phyloP scores from a whole-genome alignment of 345 rosid genomes.

The Lumnitzera littorea region DNA sequence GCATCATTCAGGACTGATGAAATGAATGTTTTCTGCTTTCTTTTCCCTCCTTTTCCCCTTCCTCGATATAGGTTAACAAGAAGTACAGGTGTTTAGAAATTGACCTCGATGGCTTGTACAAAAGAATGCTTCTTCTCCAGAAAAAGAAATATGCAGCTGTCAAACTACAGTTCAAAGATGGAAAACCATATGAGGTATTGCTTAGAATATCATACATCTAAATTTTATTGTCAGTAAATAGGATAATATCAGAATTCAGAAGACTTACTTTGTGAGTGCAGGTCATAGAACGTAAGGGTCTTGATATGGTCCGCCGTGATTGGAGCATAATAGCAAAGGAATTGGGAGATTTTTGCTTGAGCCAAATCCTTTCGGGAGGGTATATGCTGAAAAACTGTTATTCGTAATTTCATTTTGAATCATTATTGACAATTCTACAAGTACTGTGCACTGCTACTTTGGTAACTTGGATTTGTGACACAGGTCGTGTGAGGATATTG shows the following conservation, averaged over 20 bases:
- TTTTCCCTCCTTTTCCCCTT: too few species aligned
- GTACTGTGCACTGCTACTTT: neutral
- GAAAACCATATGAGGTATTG: conserved; percentile 65
- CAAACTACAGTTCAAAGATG: conserved; percentile 76
- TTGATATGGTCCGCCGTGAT: conserved; percentile 99
- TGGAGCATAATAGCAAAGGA: conserved; percentile 97
- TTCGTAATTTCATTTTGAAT: conserved; percentile 2
- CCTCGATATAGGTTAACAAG: conserved; percentile 67
- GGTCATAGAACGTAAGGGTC: conserved; percentile 96
- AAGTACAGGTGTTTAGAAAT: conserved; percentile 85
- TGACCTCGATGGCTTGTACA: conserved; percentile 92
- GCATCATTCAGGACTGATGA: too few species aligned
- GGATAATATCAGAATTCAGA: conserved; percentile 12
- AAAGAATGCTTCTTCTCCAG: conserved; percentile 96
- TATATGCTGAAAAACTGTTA: conserved; percentile 18
- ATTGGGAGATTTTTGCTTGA: conserved; percentile 78
- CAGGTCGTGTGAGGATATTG: conserved; percentile 95
- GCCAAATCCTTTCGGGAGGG: conserved; percentile 94
- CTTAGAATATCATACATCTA: neutral
- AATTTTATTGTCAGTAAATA: neutral
- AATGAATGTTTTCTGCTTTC: too few species aligned
- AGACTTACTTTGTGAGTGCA: conserved; percentile 27
- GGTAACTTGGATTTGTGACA: conserved; percentile 1
- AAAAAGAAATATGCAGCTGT: conserved; percentile 99
- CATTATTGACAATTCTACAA: neutral